Evolutionary conservation across 352 stramenopile genomes (phyloP).

Genomic region (Pythium chondricola): DNA sequence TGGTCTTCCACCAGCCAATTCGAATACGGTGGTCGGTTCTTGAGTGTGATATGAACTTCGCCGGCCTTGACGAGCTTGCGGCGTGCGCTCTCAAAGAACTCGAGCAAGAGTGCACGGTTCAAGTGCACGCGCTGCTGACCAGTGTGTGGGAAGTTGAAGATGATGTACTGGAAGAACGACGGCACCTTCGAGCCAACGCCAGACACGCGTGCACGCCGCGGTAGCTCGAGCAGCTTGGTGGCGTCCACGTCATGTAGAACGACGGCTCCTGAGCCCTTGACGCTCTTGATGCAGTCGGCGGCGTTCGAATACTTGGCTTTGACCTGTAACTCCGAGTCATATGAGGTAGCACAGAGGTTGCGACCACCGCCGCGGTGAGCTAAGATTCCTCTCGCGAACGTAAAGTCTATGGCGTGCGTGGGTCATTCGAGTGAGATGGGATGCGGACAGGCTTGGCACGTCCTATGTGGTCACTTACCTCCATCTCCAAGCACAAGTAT

Average conservation of each 20-base stretch:
- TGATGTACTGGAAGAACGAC: constrained; percentile 71
- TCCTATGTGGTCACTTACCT: constrained; percentile 19
- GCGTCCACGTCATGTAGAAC: constrained; percentile 77
- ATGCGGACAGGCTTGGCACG: too few relatives aligned
- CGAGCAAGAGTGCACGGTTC: constrained; percentile 67
- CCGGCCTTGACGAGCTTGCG: constrained; percentile 44
- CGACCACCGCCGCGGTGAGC: constrained; percentile 52
- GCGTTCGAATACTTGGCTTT: constrained; percentile 77
- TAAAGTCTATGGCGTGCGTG: constrained; percentile 75
- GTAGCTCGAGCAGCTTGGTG: constrained; percentile 62
- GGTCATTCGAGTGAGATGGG: too few relatives aligned
- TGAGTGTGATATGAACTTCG: constrained; percentile 82
- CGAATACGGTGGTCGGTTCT: constrained; percentile 80
- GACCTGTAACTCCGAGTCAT: constrained; percentile 61
- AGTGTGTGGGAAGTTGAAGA: constrained; percentile 89
- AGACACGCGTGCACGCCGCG: constrained; percentile 7
- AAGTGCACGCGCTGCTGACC: constrained; percentile 85
- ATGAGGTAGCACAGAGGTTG: constrained; percentile 68
- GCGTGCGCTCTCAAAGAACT: constrained; percentile 84
- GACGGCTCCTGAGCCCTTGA: constrained; percentile 29
- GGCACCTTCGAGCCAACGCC: constrained; percentile 20
- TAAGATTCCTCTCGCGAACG: constrained; percentile 65
- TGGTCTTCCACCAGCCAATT: constrained; percentile 87
- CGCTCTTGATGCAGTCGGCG: constrained; percentile 51
- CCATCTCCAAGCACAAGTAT: constrained; percentile 80